A percentile compares a stretch with the other conserved stretches of the same genome.
These are phyloP conservation scores for Candida nemodendra DNA, from an alignment of 805 yeast species.

Conservation along the genomic window DNA sequence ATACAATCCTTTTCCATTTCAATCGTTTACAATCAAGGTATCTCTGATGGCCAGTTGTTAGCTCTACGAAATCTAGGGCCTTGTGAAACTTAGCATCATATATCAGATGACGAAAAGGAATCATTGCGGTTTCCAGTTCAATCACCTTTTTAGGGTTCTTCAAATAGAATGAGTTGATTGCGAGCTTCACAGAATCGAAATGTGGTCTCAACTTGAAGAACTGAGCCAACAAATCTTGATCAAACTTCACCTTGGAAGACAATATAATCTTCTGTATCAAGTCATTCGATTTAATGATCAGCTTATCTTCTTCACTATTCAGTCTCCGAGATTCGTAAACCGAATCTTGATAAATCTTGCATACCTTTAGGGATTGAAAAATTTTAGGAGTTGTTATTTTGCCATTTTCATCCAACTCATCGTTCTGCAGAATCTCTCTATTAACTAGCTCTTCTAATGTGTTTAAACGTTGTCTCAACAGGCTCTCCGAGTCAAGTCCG, in stretches of 20 bases:
- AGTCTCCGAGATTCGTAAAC: constrained; percentile 23
- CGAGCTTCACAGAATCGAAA: constrained; percentile 21
- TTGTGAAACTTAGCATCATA: constrained; percentile 55
- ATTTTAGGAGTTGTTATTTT: constrained; percentile 8
- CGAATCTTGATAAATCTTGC: constrained; percentile 26
- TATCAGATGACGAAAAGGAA: constrained; percentile 62
- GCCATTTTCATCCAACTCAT: neutral
- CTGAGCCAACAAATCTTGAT: constrained; percentile 18
- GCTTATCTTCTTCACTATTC: constrained; percentile 18
- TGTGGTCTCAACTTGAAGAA: constrained; percentile 27
- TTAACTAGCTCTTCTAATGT: constrained; percentile 10
- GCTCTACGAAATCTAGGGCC: constrained; percentile 58
- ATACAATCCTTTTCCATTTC: constrained; percentile 31
- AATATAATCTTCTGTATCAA: constrained; percentile 17
- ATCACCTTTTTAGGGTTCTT: constrained; percentile 27
- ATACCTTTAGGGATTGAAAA: constrained; percentile 18
- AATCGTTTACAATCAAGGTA: constrained; percentile 39
- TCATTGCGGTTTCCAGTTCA: constrained; percentile 44
- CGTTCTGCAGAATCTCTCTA: constrained; percentile 2
- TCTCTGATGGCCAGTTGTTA: constrained; percentile 57
- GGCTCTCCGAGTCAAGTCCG: constrained; percentile 5
- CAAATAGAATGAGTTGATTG: constrained; percentile 28
- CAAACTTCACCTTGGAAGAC: constrained; percentile 19
- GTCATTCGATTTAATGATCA: constrained; percentile 22
- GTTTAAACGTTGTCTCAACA: constrained; percentile 9